Percentiles rank a stretch among this genome's conserved stretches.
Evolutionary conservation across 441 rosid genomes (phyloP).

Genomic region (Pelargonium citronellum): DNA sequence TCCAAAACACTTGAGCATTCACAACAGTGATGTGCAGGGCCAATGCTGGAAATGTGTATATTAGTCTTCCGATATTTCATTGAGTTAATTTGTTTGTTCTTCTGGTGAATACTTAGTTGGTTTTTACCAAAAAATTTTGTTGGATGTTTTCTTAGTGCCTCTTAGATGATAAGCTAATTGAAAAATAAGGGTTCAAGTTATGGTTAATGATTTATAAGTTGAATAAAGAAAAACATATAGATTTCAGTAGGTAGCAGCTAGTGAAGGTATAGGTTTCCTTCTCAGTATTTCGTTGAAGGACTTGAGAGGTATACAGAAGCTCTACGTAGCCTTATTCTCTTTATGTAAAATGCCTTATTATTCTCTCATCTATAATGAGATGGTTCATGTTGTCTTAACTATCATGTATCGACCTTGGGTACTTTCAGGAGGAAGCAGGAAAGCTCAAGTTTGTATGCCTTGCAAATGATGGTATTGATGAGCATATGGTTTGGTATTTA

Average conservation of each 20-base stretch:
- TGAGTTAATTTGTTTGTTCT: too few species aligned
- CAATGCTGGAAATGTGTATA: too few species aligned
- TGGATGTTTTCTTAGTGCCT: too few species aligned
- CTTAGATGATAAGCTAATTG: too few species aligned
- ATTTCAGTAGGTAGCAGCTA: not conserved
- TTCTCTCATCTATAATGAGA: not conserved
- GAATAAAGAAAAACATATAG: too few species aligned
- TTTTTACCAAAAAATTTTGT: too few species aligned
- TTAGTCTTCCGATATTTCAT: too few species aligned
- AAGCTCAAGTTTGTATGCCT: slow-evolving; percentile 71
- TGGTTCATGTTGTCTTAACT: not conserved
- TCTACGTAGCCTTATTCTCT: not conserved
- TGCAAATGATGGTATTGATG: slow-evolving; percentile 77
- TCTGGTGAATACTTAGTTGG: too few species aligned
- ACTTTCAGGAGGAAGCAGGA: slow-evolving; percentile 86
- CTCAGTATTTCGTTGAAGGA: not conserved
- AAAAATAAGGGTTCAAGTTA: too few species aligned
- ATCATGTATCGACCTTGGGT: slow-evolving; percentile 19
- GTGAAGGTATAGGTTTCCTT: not conserved
- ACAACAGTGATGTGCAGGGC: not conserved
- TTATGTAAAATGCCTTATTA: not conserved
- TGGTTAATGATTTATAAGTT: too few species aligned
- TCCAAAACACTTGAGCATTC: not conserved
- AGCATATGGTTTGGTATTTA: slow-evolving; percentile 94
- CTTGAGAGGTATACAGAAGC: too few species aligned